A percentile compares a stretch with the other conserved stretches of the same genome.
Evolutionary conservation across 1,139 yeast species (phyloP).

Genomic region (Lizanozyma gosingica): DNA sequence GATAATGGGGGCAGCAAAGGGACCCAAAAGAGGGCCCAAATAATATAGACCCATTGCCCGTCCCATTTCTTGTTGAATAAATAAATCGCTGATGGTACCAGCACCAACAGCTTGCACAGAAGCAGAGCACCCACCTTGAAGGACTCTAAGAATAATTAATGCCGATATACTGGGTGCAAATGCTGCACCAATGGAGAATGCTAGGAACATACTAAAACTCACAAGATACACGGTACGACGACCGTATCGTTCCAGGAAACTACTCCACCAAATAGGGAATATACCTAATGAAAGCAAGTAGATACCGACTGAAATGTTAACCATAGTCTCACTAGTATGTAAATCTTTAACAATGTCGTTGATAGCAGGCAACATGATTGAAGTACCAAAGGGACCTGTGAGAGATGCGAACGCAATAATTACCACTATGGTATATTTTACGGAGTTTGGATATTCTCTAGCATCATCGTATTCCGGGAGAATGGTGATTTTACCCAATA

Average conservation of each 20-base stretch:
- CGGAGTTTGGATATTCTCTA: slow-evolving; percentile 42
- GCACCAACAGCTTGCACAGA: slow-evolving; percentile 89
- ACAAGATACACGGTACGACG: slow-evolving; percentile 64
- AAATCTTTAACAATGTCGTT: slow-evolving; percentile 48
- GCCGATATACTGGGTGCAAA: slow-evolving; percentile 52
- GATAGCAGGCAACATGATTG: slow-evolving; percentile 74
- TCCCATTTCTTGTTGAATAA: slow-evolving; percentile 61
- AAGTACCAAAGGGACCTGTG: slow-evolving; percentile 90
- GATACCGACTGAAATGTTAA: slow-evolving; percentile 74
- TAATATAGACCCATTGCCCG: slow-evolving; percentile 75
- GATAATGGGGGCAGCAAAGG: slow-evolving; percentile 69
- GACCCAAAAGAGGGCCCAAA: slow-evolving; percentile 76
- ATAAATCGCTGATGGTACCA: slow-evolving; percentile 76
- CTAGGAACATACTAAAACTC: slow-evolving; percentile 55
- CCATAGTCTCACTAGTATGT: slow-evolving; percentile 48
- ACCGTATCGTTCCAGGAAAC: slow-evolving; percentile 67
- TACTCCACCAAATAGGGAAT: slow-evolving; percentile 87
- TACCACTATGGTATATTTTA: slow-evolving; percentile 49
- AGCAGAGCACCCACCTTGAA: slow-evolving; percentile 77
- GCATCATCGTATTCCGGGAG: slow-evolving; percentile 73
- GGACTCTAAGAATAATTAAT: slow-evolving; percentile 58
- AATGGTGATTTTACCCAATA: slow-evolving; percentile 42
- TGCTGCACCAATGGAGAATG: slow-evolving; percentile 67
- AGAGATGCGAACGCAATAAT: slow-evolving; percentile 68
- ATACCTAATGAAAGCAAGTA: slow-evolving; percentile 67